A percentile compares a stretch with the other conserved stretches of the same genome.
These are phyloP conservation scores for Coriaria nepalensis DNA, from an alignment of 306 rosid species.

Conservation along the genomic window DNA sequence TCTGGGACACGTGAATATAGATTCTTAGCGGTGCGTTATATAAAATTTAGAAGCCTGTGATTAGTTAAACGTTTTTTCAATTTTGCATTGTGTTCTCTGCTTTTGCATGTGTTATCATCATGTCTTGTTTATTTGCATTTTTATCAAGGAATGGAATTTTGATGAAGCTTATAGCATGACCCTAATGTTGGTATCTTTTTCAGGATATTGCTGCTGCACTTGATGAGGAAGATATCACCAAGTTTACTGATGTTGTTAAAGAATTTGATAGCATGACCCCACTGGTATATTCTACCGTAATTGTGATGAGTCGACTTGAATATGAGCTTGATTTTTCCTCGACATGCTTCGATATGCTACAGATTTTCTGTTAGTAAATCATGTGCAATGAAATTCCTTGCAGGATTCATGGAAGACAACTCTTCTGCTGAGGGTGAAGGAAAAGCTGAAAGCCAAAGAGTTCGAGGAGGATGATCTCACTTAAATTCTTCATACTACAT, in stretches of 20 bases:
- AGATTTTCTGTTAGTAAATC: not conserved
- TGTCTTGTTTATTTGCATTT: too few relatives aligned
- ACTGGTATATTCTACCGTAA: slow-evolving; percentile 35
- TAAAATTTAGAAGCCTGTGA: slow-evolving; percentile 1
- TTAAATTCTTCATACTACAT: slow-evolving; percentile 15
- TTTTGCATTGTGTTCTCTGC: not conserved
- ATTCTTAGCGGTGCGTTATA: slow-evolving; percentile 56
- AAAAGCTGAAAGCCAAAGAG: slow-evolving; percentile 89
- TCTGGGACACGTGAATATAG: slow-evolving; percentile 79
- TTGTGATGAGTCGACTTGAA: too few relatives aligned
- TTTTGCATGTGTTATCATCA: not conserved
- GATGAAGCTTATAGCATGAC: not conserved
- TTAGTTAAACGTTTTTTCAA: not conserved
- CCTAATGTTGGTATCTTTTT: slow-evolving; percentile 1
- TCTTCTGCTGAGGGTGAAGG: slow-evolving; percentile 91
- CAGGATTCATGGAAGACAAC: slow-evolving; percentile 97
- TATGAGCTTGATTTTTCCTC: too few relatives aligned
- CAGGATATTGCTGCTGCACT: slow-evolving; percentile 76
- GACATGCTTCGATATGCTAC: too few relatives aligned
- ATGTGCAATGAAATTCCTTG: slow-evolving; percentile 9
- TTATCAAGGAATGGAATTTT: not conserved
- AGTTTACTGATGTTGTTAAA: slow-evolving; percentile 80
- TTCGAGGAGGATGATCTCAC: slow-evolving; percentile 97
- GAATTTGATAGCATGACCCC: slow-evolving; percentile 95
- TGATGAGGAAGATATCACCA: slow-evolving; percentile 76